A percentile compares a stretch with the other conserved stretches of the same genome.
Evolutionary conservation across 2,329 filamentous ascomycete species (phyloP).

Genomic region (Claviceps arundinis): DNA sequence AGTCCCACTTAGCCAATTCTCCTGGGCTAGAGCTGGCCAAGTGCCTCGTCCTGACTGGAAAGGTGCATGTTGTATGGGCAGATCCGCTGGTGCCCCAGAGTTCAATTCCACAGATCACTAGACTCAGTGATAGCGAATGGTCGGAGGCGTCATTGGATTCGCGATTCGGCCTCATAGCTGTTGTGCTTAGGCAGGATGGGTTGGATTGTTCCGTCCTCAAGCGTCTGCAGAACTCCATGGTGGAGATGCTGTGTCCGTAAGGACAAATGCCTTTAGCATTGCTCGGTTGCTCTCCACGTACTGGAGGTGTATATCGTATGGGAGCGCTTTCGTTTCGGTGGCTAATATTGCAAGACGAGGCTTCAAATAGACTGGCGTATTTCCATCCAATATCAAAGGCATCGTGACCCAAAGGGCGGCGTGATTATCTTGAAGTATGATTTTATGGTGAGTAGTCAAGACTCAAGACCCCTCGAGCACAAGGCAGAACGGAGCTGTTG

Average conservation of each 20-base stretch:
- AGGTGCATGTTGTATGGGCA: conserved; percentile 29
- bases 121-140: conserved; percentile 26
- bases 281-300: neutral
- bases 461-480: too few relatives aligned
- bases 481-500: too few relatives aligned
- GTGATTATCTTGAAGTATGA: too few relatives aligned
- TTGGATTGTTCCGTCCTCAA: conserved; percentile 27
- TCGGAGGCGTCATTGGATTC: conserved; percentile 19
- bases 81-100: conserved; percentile 31
- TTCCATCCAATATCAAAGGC: too few relatives aligned
- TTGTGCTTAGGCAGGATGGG: conserved; percentile 28
- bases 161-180: conserved; percentile 29
- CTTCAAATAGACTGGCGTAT: too few relatives aligned
- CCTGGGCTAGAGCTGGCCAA: conserved; percentile 30
- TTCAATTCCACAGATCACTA: conserved; percentile 25
- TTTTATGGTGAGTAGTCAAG: too few relatives aligned
- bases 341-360: too few relatives aligned
- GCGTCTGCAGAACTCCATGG: conserved; percentile 18
- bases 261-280: neutral
- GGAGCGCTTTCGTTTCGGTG: too few relatives aligned
- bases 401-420: too few relatives aligned
- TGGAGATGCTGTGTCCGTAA: conserved; percentile 26
- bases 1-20: conserved; percentile 33
- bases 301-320: neutral
- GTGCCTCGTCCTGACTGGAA: conserved; percentile 20